Base-by-base conservation (phyloP, 306 rosid genomes). In the Abrus pulchellus region DNA sequence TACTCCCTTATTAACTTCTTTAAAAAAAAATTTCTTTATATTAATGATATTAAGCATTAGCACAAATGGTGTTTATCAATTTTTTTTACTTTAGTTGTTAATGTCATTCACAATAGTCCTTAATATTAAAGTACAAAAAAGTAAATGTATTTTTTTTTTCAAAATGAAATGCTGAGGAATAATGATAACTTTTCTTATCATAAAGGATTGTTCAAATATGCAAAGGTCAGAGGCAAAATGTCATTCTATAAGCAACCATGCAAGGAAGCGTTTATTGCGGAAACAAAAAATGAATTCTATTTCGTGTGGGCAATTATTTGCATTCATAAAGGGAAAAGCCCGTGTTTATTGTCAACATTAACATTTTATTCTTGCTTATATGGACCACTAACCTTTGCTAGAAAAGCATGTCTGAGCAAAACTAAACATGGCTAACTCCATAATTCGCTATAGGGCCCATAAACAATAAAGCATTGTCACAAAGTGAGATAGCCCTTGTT, bases 401-500 rank as follows among this genome's bases (percentile, higher is more conserved):
- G 63, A 33, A 28, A 70, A 79, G 52, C 62, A 32, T 77, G 79
- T 69, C 74, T 63, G 2, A 32, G 3, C 28, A 71, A 76, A 84
- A 61, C 28, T n/a, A 70, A 29, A 73, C 76, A 78, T 55, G 68
- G 79, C 45, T 34, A 74, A 82, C 29, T 77, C 77, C 54, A 60
- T 66, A 54, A 66, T 79, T 74, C 52, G 29, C 41, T 56, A 77
- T 33, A 44, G 79, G 76, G 68, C 78, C 77, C 64, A 70, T 9
- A 43, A 63, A 70, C 83, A 67, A 77, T 56, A 57, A 49, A 9
- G 67, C 81, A 76, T 43, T 74, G 64, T 67, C 71, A 81, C 78
- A 48, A 8, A 53, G 62, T 74, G 49, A 53, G 80, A 80, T 68
- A 49, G 7, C 76, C 84, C 77, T 74, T 84, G 54, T 11, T 44